A percentile compares a stretch with the other conserved stretches of the same genome.
phyloP scores from a whole-genome alignment of 345 rosid species.

The Eucalyptus cloeziana region DNA sequence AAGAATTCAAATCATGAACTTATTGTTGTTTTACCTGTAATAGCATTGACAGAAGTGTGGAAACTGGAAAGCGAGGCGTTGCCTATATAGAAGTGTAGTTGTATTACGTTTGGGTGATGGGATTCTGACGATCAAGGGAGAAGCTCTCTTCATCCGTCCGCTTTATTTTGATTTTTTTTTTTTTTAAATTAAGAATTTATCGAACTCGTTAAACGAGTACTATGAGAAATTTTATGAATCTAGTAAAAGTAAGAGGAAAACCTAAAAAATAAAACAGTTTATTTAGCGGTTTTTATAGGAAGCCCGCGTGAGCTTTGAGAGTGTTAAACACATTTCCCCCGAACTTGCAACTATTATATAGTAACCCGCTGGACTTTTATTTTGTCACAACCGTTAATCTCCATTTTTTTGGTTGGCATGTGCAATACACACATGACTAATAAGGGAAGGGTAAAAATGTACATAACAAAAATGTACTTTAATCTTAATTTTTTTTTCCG shows the following conservation, averaged over 20 bases:
- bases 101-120: background rate
- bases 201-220: background rate
- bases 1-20: background rate
- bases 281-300: background rate
- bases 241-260: background rate
- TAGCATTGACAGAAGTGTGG: background rate
- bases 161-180: background rate
- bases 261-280: background rate
- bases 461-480: background rate
- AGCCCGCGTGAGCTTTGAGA: background rate
- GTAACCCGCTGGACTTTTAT: background rate
- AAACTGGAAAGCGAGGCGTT: background rate
- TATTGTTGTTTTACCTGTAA: background rate
- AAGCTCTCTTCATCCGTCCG: background rate
- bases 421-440: background rate
- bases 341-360: background rate
- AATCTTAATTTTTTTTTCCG: background rate
- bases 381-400: background rate
- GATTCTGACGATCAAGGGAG: background rate
- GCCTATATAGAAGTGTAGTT: background rate
- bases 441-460: background rate
- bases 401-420: background rate
- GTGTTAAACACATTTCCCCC: background rate
- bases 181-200: background rate
- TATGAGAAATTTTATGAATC: background rate